Evolutionary conservation across 257 asterid species (phyloP), one percentile per base, ranked within the genome.

Genomic region (Eucommia ulmoides): DNA sequence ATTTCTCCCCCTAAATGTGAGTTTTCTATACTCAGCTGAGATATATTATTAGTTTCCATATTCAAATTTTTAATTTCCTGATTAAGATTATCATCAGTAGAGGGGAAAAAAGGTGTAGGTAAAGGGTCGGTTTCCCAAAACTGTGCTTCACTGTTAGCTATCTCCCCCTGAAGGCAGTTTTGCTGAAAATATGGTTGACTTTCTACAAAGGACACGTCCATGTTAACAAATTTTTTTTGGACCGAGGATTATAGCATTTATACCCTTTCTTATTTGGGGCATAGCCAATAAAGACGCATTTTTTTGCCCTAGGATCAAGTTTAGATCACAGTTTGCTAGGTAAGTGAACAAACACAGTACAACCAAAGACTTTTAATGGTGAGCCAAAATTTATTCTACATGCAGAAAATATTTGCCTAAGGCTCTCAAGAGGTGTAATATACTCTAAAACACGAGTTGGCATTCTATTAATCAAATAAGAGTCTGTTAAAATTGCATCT

Each of bases 381-480:
- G 44, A 3, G 11, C 17, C 11, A 7, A 11, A 22, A 24, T 10
- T 7, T 20, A 53, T 7, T 15, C 2, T 15, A 3, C 17, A 5
- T 8, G 45, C 4, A 38, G 45, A 18, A 38, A 3, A 14, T 4
- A 14, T 15, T 38, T 38, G 11, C 7, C 4, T 3, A 21, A 12
- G 20, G 15, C 12, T 22, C 16, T 20, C 0, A 24, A 41, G 24
- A 15, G 59, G 41, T 4, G 23, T 41, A 22, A 22, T 41, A 15
- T 15, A 54, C 21, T 38, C 26, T 17, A 41, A 33, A 17, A 41
- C 50, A 14, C 15, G 12, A 1, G 21, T 21, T 21, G 52, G 9
- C 52, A 41, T 54, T 38, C 24, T 41, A 24, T 41, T 54, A 15
- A 54, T 41, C 16, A 54, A 38, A 41, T 41, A 54, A 14, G 51